These are phyloP conservation scores for Tremellales sp. DNA, from an alignment of 1,284 basidiomycete species.

Conservation along the genomic window DNA sequence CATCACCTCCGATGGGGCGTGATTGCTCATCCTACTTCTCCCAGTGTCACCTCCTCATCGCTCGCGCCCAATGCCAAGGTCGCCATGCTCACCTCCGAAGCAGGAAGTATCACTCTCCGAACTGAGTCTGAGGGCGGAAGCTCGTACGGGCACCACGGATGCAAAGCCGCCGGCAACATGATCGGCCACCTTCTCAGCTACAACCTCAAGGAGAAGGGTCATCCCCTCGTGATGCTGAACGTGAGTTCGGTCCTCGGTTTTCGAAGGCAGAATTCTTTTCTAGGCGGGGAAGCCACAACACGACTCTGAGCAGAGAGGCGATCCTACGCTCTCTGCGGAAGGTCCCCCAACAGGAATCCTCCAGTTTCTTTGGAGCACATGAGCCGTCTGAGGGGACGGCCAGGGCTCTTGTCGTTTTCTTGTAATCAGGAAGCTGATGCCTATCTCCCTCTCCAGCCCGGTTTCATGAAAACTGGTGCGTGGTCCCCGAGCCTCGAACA, in stretches of 20 bases:
- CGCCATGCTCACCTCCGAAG: constrained; percentile 53
- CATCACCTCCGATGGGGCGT: not conserved
- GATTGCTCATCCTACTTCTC: not conserved
- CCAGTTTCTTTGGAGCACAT: too few relatives aligned
- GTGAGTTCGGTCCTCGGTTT: constrained; percentile 34
- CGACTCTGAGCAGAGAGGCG: not conserved
- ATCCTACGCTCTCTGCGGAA: too few relatives aligned
- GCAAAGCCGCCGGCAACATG: constrained; percentile 55
- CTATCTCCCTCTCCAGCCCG: constrained; percentile 25
- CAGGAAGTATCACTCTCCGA: constrained; percentile 51
- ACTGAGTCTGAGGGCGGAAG: constrained; percentile 53
- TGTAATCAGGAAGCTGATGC: too few relatives aligned
- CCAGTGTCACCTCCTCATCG: constrained; percentile 23
- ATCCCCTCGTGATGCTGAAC: constrained; percentile 53
- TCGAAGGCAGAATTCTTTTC: too few relatives aligned
- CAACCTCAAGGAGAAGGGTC: constrained; percentile 49
- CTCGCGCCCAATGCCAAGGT: constrained; percentile 43
- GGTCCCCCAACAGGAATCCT: too few relatives aligned
- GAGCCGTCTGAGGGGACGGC: too few relatives aligned
- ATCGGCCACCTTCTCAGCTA: constrained; percentile 51
- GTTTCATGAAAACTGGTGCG: constrained; percentile 46
- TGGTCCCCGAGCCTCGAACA: constrained; percentile 34
- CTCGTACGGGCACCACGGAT: constrained; percentile 55
- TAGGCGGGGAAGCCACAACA: too few relatives aligned
- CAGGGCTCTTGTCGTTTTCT: too few relatives aligned